Evolutionary conservation across 768 basidiomycete genomes (phyloP), one percentile per base, ranked within the genome.

Genomic region (Mycena metata): DNA sequence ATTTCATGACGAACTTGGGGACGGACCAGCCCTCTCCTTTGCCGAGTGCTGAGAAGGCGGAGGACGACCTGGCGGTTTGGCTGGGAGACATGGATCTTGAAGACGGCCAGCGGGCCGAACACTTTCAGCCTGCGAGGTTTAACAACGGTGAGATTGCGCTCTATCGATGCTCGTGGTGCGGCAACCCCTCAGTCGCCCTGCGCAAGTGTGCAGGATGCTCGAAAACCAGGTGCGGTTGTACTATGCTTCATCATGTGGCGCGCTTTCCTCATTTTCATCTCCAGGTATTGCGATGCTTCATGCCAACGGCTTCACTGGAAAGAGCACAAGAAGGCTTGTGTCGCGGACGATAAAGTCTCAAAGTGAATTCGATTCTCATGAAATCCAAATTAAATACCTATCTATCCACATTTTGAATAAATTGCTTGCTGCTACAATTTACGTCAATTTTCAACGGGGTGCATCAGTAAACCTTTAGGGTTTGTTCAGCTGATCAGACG

Each of bases 151-250:
- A 79, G 21, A 85, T 89, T 10, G 82, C 76, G 42, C 76, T 92
- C 46, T 91, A 88, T 76, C 78, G 83, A 26, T 92, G 91, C 72
- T 88, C 89, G 26, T 88, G 85, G 83, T 91, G 90, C 67, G 82
- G 85, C 8, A 91, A 90, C 64, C 89, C 89, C 8, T 90, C 86
- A 56, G 88, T 87, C 0, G 81, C 82, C 9, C 74, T 90, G 52
- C 82, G 83, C 69, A 89, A 87, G 75, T 90, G 89, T 67, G 74
- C 77, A 6, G 80, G 83, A 2, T 87, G 85, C 60, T 78, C 72
- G 26, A 80, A 77, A 60, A 78, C 82, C 12, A 83, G 83, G 84
- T 83, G 71, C 68, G 59, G 24, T 16, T 13, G n/a, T 13, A 6
- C 5, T 33, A n/a, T 41, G 46, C 17, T 24, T 47, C 24, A 21